These are phyloP conservation scores for Tolypocladium amazonense DNA, from an alignment of 2,329 filamentous ascomycete species.

Conservation along the genomic window DNA sequence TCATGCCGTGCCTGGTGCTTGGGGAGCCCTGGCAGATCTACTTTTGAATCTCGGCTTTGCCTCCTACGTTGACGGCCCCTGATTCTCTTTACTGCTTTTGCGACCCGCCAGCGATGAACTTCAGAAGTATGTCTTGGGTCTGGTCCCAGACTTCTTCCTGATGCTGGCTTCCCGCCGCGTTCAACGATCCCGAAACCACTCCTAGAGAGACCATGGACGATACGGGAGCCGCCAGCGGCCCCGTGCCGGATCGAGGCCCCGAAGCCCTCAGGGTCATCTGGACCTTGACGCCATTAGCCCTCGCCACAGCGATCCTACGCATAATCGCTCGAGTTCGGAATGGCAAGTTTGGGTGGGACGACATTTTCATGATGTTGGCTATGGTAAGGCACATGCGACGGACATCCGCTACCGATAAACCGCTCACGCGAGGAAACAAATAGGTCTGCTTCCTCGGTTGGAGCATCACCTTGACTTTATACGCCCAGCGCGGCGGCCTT, in stretches of 20 bases:
- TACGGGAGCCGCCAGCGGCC: not conserved
- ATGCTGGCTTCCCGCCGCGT: not conserved
- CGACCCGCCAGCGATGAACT: not conserved
- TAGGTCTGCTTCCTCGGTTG: slow-evolving; percentile 10
- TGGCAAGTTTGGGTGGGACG: slow-evolving; percentile 10
- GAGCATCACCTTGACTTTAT: slow-evolving; percentile 8
- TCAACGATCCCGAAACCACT: too few relatives aligned
- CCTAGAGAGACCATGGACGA: not conserved
- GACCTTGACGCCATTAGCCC: slow-evolving; percentile 7
- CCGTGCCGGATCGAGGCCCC: slow-evolving; percentile 7
- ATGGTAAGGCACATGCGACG: slow-evolving; percentile 3
- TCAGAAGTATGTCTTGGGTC: not conserved
- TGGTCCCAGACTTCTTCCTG: not conserved
- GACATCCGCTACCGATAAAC: not conserved
- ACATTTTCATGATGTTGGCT: slow-evolving; percentile 9
- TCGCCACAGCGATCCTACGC: slow-evolving; percentile 5
- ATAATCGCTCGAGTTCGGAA: slow-evolving; percentile 4
- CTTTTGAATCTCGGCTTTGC: not conserved
- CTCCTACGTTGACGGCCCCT: not conserved
- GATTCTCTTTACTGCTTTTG: not conserved
- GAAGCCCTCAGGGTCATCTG: slow-evolving; percentile 6
- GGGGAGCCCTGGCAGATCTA: not conserved
- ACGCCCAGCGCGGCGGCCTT: slow-evolving; percentile 8
- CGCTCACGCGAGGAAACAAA: not conserved
- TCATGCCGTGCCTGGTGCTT: too few relatives aligned